A percentile compares a stretch with the other conserved stretches of the same genome.
Conservation (phyloP, 768 basidiomycete species). For the Boletales sp. region DNA sequence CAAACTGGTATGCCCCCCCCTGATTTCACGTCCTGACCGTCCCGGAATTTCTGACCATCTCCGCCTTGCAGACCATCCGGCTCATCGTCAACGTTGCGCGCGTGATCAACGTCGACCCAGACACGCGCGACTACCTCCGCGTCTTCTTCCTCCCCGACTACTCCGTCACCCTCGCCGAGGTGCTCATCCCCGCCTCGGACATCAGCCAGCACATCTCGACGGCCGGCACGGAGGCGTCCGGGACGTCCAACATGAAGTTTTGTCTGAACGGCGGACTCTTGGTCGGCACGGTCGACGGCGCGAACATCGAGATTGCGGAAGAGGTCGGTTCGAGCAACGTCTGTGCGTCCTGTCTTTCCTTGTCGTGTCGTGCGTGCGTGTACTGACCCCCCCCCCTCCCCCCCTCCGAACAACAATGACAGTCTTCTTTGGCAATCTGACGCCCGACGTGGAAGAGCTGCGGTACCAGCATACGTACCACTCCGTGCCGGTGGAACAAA, state of each 20-base stretch:
- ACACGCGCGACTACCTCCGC: slow-evolving; percentile 81
- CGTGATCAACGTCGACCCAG: slow-evolving; percentile 67
- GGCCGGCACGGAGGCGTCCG: slow-evolving; percentile 89
- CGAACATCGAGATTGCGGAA: slow-evolving; percentile 95
- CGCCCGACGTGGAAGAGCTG: slow-evolving; percentile 82
- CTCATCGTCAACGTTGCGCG: slow-evolving; percentile 90
- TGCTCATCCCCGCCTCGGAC: slow-evolving; percentile 89
- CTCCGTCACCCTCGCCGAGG: slow-evolving; percentile 77
- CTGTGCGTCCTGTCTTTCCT: slow-evolving; percentile 51
- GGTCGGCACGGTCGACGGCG: slow-evolving; percentile 90
- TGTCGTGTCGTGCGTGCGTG: too few relatives aligned
- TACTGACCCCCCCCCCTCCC: too few relatives aligned
- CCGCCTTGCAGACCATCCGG: slow-evolving; percentile 63
- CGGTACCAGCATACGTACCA: slow-evolving; percentile 85
- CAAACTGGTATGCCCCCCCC: slow-evolving; percentile 65
- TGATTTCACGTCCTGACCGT: background rate
- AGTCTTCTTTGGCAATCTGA: slow-evolving; percentile 92
- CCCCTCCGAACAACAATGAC: background rate
- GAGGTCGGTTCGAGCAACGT: slow-evolving; percentile 92
- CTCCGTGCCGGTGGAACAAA: slow-evolving; percentile 74
- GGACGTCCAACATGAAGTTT: slow-evolving; percentile 87
- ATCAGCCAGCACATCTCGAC: slow-evolving; percentile 97
- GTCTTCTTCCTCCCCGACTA: slow-evolving; percentile 98
- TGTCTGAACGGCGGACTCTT: slow-evolving; percentile 88
- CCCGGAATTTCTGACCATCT: background rate